These are phyloP conservation scores for Dactylonectria estremocensis DNA, from an alignment of 2,329 filamentous ascomycete genomes.

Conservation along the genomic window DNA sequence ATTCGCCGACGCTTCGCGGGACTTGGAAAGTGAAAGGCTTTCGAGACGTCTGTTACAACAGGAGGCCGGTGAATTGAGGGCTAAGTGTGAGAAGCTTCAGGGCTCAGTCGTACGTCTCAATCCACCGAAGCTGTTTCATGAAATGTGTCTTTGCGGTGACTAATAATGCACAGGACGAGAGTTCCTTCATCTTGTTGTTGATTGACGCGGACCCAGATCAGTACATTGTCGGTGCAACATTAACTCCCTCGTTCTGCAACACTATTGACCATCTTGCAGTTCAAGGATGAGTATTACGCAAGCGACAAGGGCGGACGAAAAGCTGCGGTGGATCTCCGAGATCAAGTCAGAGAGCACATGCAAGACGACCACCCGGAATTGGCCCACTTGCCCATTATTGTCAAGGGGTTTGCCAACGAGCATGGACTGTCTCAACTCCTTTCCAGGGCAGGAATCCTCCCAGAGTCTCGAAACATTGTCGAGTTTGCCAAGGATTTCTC, in stretches of 20 bases:
- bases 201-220: constrained; percentile 14
- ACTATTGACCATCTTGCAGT: constrained; percentile 4
- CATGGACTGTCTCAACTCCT: constrained; percentile 5
- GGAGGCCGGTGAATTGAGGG: background rate
- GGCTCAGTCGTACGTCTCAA: background rate
- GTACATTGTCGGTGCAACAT: constrained; percentile 8
- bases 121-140: background rate
- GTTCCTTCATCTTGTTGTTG: constrained; percentile 9
- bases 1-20: background rate
- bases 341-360: background rate
- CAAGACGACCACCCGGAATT: background rate
- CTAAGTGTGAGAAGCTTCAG: background rate
- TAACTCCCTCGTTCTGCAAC: background rate
- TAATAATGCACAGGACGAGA: background rate
- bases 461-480: background rate
- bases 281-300: constrained; percentile 7
- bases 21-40: constrained; percentile 3
- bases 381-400: background rate
- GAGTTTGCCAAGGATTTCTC: constrained; percentile 11
- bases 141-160: background rate
- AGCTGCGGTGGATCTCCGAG: background rate
- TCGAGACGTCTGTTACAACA: constrained; percentile 2
- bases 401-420: constrained; percentile 11
- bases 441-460: background rate
- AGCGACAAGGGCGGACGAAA: background rate